Conservation (phyloP, 768 basidiomycete species). For the Sarcomyxa edulis region DNA sequence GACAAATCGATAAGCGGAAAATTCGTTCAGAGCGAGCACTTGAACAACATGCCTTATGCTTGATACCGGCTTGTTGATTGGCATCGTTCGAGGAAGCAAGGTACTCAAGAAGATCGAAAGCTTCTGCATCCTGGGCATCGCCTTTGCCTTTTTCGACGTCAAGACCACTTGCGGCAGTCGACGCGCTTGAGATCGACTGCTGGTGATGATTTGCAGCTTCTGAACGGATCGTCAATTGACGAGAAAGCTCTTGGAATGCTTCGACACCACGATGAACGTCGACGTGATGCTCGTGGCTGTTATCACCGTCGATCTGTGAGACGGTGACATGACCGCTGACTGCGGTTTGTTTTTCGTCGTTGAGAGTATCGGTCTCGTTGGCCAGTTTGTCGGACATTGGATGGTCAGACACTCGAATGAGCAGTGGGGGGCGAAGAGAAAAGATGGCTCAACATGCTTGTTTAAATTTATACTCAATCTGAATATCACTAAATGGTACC, state of each 20-base stretch:
- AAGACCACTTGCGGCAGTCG: slow-evolving; percentile 32
- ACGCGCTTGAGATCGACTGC: slow-evolving; percentile 17
- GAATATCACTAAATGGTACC: too few species aligned
- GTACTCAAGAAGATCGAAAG: slow-evolving; percentile 66
- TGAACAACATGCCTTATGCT: slow-evolving; percentile 46
- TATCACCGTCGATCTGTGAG: not conserved
- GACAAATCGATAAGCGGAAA: not conserved
- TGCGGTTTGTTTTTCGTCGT: slow-evolving; percentile 15
- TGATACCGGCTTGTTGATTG: slow-evolving; percentile 58
- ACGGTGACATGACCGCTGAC: not conserved
- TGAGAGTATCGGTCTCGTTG: slow-evolving; percentile 22
- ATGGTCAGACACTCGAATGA: too few species aligned
- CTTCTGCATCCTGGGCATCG: slow-evolving; percentile 21
- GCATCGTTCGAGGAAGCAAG: slow-evolving; percentile 63
- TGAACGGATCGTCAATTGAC: slow-evolving; percentile 30
- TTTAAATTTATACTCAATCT: too few species aligned
- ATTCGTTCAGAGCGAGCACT: slow-evolving; percentile 1
- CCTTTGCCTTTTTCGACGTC: slow-evolving; percentile 33
- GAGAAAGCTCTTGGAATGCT: slow-evolving; percentile 51
- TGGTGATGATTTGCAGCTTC: slow-evolving; percentile 12
- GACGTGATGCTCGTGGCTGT: slow-evolving; percentile 28
- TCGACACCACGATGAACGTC: slow-evolving; percentile 46
- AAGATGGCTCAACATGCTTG: too few species aligned
- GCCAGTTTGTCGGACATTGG: too few species aligned
- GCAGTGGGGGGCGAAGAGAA: too few species aligned